Conservation (phyloP, 768 basidiomycete species). For the Vishniacozyma victoriae region DNA sequence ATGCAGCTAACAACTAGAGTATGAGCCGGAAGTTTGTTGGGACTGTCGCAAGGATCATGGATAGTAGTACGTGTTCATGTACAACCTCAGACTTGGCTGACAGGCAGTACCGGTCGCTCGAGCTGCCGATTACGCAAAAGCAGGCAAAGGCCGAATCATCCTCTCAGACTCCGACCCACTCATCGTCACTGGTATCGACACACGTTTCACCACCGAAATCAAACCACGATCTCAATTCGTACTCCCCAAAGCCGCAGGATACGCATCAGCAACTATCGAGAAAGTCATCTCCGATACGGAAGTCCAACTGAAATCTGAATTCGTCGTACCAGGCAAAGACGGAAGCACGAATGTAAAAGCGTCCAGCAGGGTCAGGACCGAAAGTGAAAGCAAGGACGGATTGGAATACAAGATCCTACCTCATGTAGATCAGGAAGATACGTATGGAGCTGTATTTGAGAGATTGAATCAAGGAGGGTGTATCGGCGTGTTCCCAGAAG, state of each 20-base stretch:
- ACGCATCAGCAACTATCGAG: conserved; percentile 70
- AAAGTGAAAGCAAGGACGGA: conserved; percentile 51
- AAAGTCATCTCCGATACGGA: conserved; percentile 86
- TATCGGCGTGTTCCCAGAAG: conserved; percentile 98
- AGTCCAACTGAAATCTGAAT: conserved; percentile 48
- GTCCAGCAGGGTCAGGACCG: conserved; percentile 29
- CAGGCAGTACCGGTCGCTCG: conserved; percentile 92
- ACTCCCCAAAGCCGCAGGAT: conserved; percentile 73
- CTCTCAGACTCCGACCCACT: conserved; percentile 72
- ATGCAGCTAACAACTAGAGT: conserved; percentile 50
- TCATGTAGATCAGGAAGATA: conserved; percentile 85
- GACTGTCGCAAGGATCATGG: conserved; percentile 72
- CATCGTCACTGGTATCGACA: conserved; percentile 73
- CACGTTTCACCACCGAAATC: conserved; percentile 72
- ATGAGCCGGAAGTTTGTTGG: conserved; percentile 75
- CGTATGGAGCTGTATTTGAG: conserved; percentile 90
- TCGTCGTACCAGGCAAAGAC: conserved; percentile 39
- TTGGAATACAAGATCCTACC: conserved; percentile 77
- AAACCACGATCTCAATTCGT: conserved; percentile 48
- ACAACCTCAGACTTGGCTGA: background rate
- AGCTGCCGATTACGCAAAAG: conserved; percentile 75
- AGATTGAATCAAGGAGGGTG: conserved; percentile 75
- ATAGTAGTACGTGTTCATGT: conserved; percentile 63
- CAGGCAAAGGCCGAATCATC: conserved; percentile 66
- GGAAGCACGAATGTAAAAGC: conserved; percentile 44